These are phyloP conservation scores for Irpex sp. DNA, from an alignment of 1,284 basidiomycete genomes.

Conservation along the genomic window DNA sequence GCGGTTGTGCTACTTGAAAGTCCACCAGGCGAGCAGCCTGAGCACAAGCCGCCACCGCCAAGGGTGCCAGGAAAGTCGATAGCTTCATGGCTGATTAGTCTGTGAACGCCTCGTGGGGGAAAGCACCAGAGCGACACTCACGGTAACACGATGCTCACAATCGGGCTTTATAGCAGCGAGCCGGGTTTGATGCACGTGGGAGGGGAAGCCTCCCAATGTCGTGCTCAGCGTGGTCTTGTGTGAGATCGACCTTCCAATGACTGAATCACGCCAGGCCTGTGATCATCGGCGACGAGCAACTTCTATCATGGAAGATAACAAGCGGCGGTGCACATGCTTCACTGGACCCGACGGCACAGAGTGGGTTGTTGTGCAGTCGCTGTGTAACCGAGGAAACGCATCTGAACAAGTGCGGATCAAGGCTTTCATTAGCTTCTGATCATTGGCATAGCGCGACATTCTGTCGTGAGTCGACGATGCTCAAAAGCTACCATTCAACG, in stretches of 20 bases:
- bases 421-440: neutral
- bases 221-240: neutral
- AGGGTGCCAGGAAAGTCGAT: constrained; percentile 13
- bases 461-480: neutral
- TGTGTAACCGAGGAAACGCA: neutral
- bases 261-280: neutral
- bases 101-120: neutral
- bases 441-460: neutral
- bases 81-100: neutral
- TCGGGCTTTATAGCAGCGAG: neutral
- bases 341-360: neutral
- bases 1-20: constrained; percentile 73
- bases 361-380: neutral
- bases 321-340: neutral
- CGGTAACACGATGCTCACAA: neutral
- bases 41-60: constrained; percentile 17
- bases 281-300: neutral
- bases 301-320: neutral
- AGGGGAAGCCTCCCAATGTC: neutral
- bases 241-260: neutral
- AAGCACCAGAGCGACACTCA: neutral
- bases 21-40: constrained; percentile 51
- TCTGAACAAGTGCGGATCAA: neutral
- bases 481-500: too few relatives aligned
- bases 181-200: neutral